Base-by-base conservation (phyloP, 768 basidiomycete genomes). In the Termitomyces sp. region DNA sequence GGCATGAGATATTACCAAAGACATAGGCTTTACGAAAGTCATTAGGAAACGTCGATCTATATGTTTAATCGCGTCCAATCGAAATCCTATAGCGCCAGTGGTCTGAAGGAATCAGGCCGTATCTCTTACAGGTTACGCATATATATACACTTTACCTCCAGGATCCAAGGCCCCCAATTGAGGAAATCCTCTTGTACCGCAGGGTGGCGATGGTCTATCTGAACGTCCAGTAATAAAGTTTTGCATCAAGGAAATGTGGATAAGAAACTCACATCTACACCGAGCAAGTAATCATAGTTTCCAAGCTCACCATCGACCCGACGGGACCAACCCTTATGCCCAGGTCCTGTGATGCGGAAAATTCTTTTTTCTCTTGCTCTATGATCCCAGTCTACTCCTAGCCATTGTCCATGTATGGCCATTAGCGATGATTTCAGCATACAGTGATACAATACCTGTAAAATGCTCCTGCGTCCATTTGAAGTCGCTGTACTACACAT, bases 21-120 rank as follows among this genome's bases (percentile, higher is more conserved):
- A 26, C 56, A 15, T 39, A 33, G 4, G 34, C 69, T 81, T 68
- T 61, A 91, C 92, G 73, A 90, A 92, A 36, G 80, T 75, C 3
- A 81, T 65, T n/a, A 89, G 70, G 64, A 92, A 92, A 24, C 74
- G 72, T 56, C 79, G 75, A 69, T 94, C 90, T 51, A 90, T 86
- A 62, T 97, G 94, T 69, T 96, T 97, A 62, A 94, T 89, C 18
- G 94, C 94, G 66, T 96, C 94, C 29, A 96, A 77, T 50, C 93
- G 81, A 69, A 94, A 93, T 13, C 94, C 94, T 33, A 72, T 70
- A 12, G 82, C 86, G 8, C 81, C 82, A 2, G 86, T 89, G 1
- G 81, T 85, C 90, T 92, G 54, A 20, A 55, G 34, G 48, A 24
- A 12, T 36, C 36, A 58, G 37, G 56, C 20, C 53, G 37, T 52